A percentile compares a stretch with the other conserved stretches of the same genome.
These are phyloP conservation scores for Melastoma candidum DNA, from an alignment of 441 rosid species.

Conservation along the genomic window DNA sequence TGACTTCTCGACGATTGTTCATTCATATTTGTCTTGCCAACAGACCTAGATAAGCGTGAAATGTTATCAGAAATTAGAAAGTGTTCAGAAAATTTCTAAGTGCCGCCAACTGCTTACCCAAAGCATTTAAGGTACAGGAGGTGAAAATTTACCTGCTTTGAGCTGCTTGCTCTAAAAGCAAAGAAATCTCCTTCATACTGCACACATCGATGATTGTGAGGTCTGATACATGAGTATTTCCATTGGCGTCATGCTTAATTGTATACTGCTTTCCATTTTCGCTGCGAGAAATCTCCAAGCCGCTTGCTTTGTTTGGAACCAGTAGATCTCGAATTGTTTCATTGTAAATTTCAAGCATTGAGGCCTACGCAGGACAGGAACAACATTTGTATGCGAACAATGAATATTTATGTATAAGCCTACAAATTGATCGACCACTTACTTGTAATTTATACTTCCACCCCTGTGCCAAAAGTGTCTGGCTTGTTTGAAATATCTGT, in stretches of 20 bases:
- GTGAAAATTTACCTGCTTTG: slow-evolving; percentile 59
- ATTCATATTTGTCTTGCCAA: slow-evolving; percentile 91
- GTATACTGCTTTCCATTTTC: slow-evolving; percentile 79
- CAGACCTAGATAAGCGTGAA: slow-evolving; percentile 41
- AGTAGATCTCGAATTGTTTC: slow-evolving; percentile 85
- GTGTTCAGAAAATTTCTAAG: not conserved
- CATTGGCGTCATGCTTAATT: slow-evolving; percentile 75
- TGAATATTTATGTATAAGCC: not conserved
- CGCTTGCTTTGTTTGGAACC: slow-evolving; percentile 31
- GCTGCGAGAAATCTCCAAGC: slow-evolving; percentile 26
- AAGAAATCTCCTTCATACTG: slow-evolving; percentile 65
- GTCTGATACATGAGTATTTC: slow-evolving; percentile 72
- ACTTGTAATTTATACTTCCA: slow-evolving; percentile 98
- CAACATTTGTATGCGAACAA: not conserved
- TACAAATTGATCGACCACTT: not conserved
- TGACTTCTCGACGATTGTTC: slow-evolving; percentile 98
- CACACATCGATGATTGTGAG: slow-evolving; percentile 80
- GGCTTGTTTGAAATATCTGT: slow-evolving; percentile 77
- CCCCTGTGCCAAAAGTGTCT: slow-evolving; percentile 64
- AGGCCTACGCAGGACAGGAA: slow-evolving; percentile 36
- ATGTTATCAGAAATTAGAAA: not conserved
- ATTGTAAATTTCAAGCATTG: slow-evolving; percentile 95
- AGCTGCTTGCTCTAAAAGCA: slow-evolving; percentile 73
- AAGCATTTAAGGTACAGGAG: not conserved
- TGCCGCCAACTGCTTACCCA: too few species aligned